These are phyloP conservation scores for Wallemia ichthyophaga DNA, from an alignment of 1,284 basidiomycete species.

Conservation along the genomic window DNA sequence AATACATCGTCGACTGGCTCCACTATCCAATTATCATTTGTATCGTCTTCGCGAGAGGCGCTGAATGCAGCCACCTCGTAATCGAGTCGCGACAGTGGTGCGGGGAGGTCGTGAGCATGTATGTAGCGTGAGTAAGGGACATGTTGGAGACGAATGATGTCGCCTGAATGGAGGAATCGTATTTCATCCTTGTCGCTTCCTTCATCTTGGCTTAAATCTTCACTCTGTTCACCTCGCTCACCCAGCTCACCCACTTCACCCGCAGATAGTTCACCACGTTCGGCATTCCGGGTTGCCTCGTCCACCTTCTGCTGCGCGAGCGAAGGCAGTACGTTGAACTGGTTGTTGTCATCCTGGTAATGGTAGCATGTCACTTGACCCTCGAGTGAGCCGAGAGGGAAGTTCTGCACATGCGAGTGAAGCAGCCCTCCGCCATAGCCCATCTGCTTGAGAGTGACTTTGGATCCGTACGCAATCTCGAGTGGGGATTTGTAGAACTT, in stretches of 20 bases:
- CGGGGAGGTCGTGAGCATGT: conserved; percentile 67
- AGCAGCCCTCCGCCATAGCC: conserved; percentile 88
- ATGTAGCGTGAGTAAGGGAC: conserved; percentile 54
- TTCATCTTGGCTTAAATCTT: conserved; percentile 22
- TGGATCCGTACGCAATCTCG: conserved; percentile 70
- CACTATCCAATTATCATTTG: conserved; percentile 69
- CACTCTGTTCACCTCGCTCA: no score
- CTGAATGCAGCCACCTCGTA: conserved; percentile 84
- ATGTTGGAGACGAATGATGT: conserved; percentile 55
- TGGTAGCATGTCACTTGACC: conserved; percentile 98
- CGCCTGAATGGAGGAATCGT: conserved; percentile 42
- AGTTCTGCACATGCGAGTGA: conserved; percentile 86
- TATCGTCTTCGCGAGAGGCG: conserved; percentile 55
- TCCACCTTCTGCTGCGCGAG: conserved; percentile 32
- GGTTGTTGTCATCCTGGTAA: conserved; percentile 94
- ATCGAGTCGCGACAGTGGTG: conserved; percentile 66
- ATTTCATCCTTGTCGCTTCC: conserved; percentile 27
- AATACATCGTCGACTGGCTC: conserved; percentile 71
- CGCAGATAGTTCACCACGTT: no score
- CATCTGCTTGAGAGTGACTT: conserved; percentile 82
- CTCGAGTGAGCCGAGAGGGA: conserved; percentile 68
- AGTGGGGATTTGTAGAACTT: conserved; percentile 68
- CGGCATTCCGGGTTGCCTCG: no score
- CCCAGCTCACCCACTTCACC: no score
- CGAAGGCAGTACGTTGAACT: conserved; percentile 51